Conservation (phyloP, 768 basidiomycete species). For the Thelephora ganbajun region DNA sequence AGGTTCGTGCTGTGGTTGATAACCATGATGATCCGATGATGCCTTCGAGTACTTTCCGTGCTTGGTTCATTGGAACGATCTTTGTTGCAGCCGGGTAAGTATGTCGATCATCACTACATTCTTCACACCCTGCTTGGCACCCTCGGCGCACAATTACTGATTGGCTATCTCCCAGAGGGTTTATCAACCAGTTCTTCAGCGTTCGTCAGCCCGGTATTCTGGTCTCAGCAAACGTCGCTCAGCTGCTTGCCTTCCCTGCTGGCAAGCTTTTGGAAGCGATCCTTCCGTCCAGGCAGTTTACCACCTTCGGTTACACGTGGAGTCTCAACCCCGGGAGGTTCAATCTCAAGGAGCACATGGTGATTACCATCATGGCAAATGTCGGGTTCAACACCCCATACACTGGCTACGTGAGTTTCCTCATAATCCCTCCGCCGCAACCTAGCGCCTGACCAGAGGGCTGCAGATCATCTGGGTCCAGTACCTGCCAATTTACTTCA, state of each 20-base stretch:
- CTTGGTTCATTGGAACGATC: slow-evolving; percentile 60
- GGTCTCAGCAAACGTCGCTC: slow-evolving; percentile 28
- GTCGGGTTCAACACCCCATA: slow-evolving; percentile 52
- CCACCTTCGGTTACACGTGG: slow-evolving; percentile 60
- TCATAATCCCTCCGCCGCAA: neutral
- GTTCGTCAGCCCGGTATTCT: neutral
- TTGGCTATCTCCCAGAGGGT: neutral
- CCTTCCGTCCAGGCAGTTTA: slow-evolving; percentile 52
- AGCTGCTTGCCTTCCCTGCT: slow-evolving; percentile 58
- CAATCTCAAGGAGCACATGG: slow-evolving; percentile 83
- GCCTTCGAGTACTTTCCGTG: slow-evolving; percentile 68
- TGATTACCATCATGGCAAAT: slow-evolving; percentile 73
- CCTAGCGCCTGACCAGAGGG: neutral
- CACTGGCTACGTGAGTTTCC: neutral
- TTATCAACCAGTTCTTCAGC: neutral
- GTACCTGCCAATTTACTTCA: neutral
- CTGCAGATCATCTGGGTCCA: neutral
- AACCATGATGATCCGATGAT: slow-evolving; percentile 70
- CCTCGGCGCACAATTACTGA: neutral
- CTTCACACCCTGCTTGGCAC: neutral
- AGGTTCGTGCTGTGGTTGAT: slow-evolving; percentile 75
- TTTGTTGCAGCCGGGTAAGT: slow-evolving; percentile 19
- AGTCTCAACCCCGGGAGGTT: slow-evolving; percentile 74
- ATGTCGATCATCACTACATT: neutral
- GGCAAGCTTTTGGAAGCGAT: slow-evolving; percentile 57